Evolutionary conservation across 805 yeast species (phyloP).

Genomic region (Blastobotrys americana): DNA sequence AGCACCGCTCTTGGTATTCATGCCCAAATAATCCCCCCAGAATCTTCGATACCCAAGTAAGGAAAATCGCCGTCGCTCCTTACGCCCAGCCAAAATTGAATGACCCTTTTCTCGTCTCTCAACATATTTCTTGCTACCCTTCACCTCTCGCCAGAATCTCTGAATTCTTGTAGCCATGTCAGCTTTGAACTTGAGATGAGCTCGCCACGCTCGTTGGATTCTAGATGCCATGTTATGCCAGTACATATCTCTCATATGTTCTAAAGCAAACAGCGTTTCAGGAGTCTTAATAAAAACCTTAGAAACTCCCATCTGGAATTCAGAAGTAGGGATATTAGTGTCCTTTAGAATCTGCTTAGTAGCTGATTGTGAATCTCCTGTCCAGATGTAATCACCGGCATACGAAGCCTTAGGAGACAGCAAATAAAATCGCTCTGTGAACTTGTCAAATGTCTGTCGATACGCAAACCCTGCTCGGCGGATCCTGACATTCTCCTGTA

Average conservation of each 20-base stretch:
- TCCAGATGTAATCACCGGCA: slow-evolving; percentile 73
- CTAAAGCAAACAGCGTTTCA: slow-evolving; percentile 90
- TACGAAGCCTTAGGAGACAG: slow-evolving; percentile 85
- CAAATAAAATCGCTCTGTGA: slow-evolving; percentile 87
- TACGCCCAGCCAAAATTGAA: slow-evolving; percentile 58
- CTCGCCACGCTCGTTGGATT: slow-evolving; percentile 95
- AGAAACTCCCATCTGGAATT: slow-evolving; percentile 85
- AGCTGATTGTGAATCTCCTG: slow-evolving; percentile 51
- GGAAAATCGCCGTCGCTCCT: slow-evolving; percentile 86
- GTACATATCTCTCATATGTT: slow-evolving; percentile 91
- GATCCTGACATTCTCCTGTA: slow-evolving; percentile 93
- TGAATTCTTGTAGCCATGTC: slow-evolving; percentile 82
- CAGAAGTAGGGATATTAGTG: slow-evolving; percentile 65
- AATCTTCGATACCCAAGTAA: slow-evolving; percentile 80
- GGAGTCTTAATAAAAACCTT: slow-evolving; percentile 95
- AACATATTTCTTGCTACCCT: slow-evolving; percentile 74
- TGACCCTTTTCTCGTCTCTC: slow-evolving; percentile 83
- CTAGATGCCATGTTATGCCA: slow-evolving; percentile 98
- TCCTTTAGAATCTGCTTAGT: slow-evolving; percentile 46
- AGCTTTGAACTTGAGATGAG: slow-evolving; percentile 67
- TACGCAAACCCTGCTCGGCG: slow-evolving; percentile 99
- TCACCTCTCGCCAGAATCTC: slow-evolving; percentile 71
- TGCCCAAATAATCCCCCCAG: slow-evolving; percentile 89
- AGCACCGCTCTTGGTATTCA: slow-evolving; percentile 66
- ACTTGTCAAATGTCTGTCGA: slow-evolving; percentile 92